A percentile compares a stretch with the other conserved stretches of the same genome.
Conservation (phyloP, 208 protist genomes). For the Trypanosomatidae sp. region DNA sequence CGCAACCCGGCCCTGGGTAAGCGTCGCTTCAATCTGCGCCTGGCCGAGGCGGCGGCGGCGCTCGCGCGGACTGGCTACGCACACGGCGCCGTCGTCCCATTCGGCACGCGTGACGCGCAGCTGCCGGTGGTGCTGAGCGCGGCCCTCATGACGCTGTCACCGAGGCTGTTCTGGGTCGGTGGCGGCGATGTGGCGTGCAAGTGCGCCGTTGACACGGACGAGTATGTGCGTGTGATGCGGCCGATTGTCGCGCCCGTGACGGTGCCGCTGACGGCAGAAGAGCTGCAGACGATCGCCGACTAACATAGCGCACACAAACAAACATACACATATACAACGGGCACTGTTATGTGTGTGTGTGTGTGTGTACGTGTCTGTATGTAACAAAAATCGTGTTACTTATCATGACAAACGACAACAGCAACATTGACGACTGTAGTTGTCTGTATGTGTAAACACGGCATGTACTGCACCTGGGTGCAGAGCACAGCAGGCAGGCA, state of each 20-base stretch:
- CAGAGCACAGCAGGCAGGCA: too few species aligned
- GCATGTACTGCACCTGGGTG: too few species aligned
- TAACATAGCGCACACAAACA: slow-evolving; percentile 3
- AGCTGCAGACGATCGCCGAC: slow-evolving; percentile 30
- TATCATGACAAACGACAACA: too few species aligned
- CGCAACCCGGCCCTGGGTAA: slow-evolving; percentile 70
- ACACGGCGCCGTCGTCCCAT: slow-evolving; percentile 61
- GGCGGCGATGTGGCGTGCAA: slow-evolving; percentile 83
- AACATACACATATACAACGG: neutral
- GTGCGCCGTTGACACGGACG: slow-evolving; percentile 32
- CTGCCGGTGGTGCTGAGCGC: slow-evolving; percentile 71
- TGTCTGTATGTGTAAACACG: too few species aligned
- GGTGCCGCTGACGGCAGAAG: slow-evolving; percentile 43
- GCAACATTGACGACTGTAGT: too few species aligned
- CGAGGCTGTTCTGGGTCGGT: slow-evolving; percentile 51
- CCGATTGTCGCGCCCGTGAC: slow-evolving; percentile 54
- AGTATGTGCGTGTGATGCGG: slow-evolving; percentile 42
- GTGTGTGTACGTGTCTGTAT: too few species aligned
- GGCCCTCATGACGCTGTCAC: slow-evolving; percentile 21
- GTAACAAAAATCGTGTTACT: too few species aligned
- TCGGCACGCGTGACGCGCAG: slow-evolving; percentile 17
- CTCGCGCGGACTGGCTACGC: slow-evolving; percentile 49
- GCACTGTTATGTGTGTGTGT: neutral
- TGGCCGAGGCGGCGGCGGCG: slow-evolving; percentile 33
- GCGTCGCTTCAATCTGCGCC: slow-evolving; percentile 82